Percentiles rank a stretch among this genome's conserved stretches.
phyloP scores from a whole-genome alignment of 2,329 filamentous ascomycete species.

The Lasiodiplodia hormozganensis region DNA sequence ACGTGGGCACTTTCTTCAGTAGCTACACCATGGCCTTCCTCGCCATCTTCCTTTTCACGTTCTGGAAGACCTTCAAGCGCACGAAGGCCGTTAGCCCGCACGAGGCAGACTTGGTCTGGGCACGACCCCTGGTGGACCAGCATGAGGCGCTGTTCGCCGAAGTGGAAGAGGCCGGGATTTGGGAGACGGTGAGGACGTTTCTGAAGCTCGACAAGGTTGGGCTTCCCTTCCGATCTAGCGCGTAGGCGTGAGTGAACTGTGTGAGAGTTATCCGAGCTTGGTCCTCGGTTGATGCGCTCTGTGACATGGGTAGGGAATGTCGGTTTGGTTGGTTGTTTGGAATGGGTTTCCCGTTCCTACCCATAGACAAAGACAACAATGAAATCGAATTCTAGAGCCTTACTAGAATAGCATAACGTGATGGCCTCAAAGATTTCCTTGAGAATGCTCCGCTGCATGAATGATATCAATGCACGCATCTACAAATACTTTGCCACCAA shows the following conservation, averaged over 20 bases:
- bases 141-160: conserved; percentile 38
- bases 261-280: too few relatives aligned
- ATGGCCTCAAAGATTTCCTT: too few relatives aligned
- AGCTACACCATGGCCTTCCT: conserved; percentile 57
- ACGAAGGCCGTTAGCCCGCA: conserved; percentile 35
- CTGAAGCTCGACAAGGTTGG: background rate
- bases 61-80: conserved; percentile 40
- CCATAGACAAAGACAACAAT: too few relatives aligned
- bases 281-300: too few relatives aligned
- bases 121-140: conserved; percentile 30
- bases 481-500: too few relatives aligned
- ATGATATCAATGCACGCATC: too few relatives aligned
- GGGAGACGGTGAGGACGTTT: background rate
- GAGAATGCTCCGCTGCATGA: too few relatives aligned
- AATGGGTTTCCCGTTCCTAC: too few relatives aligned
- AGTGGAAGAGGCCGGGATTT: conserved; percentile 41
- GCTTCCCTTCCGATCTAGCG: background rate
- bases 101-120: conserved; percentile 26
- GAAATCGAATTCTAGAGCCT: too few relatives aligned
- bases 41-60: conserved; percentile 46
- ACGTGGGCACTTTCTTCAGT: conserved; percentile 55
- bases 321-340: too few relatives aligned
- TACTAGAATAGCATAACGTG: too few relatives aligned
- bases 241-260: background rate
- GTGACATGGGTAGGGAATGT: too few relatives aligned